Percentiles rank a stretch among this genome's conserved stretches.
Conservation (phyloP, 139 green algal genomes). For the Chlamydomonas schloesseri region DNA sequence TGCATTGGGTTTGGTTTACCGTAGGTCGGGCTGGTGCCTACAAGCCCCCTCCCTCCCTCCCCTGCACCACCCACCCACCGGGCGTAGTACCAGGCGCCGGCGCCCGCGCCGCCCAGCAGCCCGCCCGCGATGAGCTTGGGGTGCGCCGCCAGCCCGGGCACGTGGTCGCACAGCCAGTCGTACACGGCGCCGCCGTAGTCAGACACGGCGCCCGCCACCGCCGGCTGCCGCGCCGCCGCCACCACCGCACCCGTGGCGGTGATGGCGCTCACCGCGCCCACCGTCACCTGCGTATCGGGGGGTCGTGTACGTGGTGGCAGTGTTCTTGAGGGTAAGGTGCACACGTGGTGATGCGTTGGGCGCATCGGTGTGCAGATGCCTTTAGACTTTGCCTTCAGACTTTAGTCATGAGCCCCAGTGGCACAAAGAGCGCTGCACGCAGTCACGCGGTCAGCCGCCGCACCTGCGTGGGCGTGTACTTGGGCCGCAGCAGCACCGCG, state of each 20-base stretch:
- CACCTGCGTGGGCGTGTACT: slow-evolving; percentile 47
- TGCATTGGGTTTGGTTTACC: too few relatives aligned
- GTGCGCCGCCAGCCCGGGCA: slow-evolving; percentile 57
- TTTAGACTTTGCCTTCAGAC: too few relatives aligned
- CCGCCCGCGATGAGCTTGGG: slow-evolving; percentile 54
- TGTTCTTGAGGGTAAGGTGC: neutral
- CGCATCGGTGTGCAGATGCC: too few relatives aligned
- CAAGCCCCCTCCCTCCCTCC: too few relatives aligned
- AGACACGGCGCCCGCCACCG: slow-evolving; percentile 24
- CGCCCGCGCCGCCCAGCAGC: neutral
- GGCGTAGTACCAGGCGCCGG: slow-evolving; percentile 51
- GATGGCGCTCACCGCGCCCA: slow-evolving; percentile 45
- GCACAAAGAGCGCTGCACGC: too few relatives aligned
- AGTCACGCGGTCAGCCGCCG: too few relatives aligned
- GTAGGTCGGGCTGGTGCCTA: too few relatives aligned
- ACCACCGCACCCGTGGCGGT: slow-evolving; percentile 41
- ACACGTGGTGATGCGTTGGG: too few relatives aligned
- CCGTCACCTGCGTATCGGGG: slow-evolving; percentile 52
- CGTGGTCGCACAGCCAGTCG: slow-evolving; percentile 44
- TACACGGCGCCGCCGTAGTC: slow-evolving; percentile 23
- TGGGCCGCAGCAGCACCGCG: slow-evolving; percentile 67
- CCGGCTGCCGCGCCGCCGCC: slow-evolving; percentile 53
- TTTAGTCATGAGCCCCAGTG: too few relatives aligned
- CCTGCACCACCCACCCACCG: slow-evolving; percentile 37
- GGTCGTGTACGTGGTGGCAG: neutral